Base-by-base conservation (phyloP, 2,329 filamentous ascomycete genomes). In the Cercospora sesami region DNA sequence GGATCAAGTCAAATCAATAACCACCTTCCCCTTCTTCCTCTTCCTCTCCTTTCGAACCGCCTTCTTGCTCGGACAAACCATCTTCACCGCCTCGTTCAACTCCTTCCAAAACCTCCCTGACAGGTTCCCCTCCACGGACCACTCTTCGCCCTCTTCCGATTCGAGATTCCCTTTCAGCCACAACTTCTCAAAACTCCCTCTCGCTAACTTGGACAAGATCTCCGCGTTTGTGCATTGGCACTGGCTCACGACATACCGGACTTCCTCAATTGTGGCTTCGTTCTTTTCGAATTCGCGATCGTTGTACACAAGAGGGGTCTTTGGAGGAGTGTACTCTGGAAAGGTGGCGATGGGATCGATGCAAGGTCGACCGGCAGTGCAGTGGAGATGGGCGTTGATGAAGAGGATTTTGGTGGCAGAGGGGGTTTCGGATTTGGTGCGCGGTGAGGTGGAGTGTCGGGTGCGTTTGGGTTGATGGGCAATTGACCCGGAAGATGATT, bases 151-250 rank as follows among this genome's bases (percentile, higher is more conserved):
- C 3, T 23, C 51, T 21, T n/a, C 18, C 53, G 36, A 36, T 28
- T 42, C 36, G n/a, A 42, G 36, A 3, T 48, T 7, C 2, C 31
- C 53, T n/a, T 12, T 10, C 0, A 1, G n/a, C 14, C 42, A 48
- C 28, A 31, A 4, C 21, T 31, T n/a, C 36, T 39, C 53, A 26
- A 42, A 59, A 12, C 51, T 28, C 2, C 31, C 51, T 2, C 31
- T 10, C 9, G 51, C 51, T 21, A 59, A 21, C 12, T 26, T 45
- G 1, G 18, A 48, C 60, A 67, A 8, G 1, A n/a, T 55, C 42
- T 67, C 65, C 3, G 61, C 65, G 9, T 67, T 64, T 8, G 14
- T 21, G 48, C 65, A 67, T 2, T 45, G 21, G 60, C 65, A 67
- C 18, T 53, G 61, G 26, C 39, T 39, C 5, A 67, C 8, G n/a